phyloP scores from a whole-genome alignment of 2,329 filamentous ascomycete species.

The Venturia effusa region DNA sequence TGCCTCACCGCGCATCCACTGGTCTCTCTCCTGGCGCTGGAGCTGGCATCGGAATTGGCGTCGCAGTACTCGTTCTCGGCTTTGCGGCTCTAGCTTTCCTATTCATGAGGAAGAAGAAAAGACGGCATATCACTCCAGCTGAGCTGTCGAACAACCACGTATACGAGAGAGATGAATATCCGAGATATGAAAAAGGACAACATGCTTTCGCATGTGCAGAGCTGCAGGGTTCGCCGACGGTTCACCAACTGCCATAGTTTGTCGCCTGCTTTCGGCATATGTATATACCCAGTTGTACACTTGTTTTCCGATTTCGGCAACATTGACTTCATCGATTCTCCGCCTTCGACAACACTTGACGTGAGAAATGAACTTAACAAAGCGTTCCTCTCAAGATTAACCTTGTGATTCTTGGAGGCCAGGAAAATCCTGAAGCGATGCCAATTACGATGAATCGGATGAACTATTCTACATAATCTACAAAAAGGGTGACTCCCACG shows the following conservation, averaged over 20 bases:
- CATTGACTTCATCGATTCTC: no score
- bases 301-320: no score
- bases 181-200: background rate
- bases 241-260: background rate
- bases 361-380: no score
- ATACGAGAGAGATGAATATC: background rate
- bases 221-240: background rate
- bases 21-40: background rate
- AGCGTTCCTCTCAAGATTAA: no score
- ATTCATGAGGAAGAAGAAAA: background rate
- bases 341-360: no score
- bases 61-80: background rate
- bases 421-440: no score
- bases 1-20: background rate
- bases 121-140: background rate
- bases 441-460: no score
- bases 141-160: background rate
- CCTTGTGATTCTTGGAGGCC: no score
- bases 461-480: no score
- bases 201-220: background rate
- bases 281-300: background rate
- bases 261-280: no score
- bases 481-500: background rate
- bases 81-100: background rate
- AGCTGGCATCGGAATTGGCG: constrained; percentile 3